Evolutionary conservation across 805 yeast species (phyloP).

Genomic region (Hemisphaericaspora nanyangensis): DNA sequence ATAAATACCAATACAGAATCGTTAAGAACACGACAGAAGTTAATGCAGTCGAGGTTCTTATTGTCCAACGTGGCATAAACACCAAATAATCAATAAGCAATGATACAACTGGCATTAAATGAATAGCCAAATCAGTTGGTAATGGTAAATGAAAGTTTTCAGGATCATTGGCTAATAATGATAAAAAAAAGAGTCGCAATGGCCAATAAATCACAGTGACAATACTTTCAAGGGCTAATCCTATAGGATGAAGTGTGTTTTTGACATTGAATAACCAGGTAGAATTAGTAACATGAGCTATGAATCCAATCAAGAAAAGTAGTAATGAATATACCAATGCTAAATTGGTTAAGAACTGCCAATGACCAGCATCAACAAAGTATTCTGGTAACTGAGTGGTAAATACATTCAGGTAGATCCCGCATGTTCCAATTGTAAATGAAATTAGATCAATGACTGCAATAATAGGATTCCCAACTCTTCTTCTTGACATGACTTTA

Average conservation of each 20-base stretch:
- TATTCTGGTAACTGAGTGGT: constrained; percentile 42
- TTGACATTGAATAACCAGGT: constrained; percentile 27
- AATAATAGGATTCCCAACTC: constrained; percentile 29
- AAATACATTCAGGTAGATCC: constrained; percentile 17
- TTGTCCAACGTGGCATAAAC: constrained; percentile 45
- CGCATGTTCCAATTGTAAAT: constrained; percentile 25
- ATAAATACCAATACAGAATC: constrained; percentile 48
- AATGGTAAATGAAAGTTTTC: constrained; percentile 40
- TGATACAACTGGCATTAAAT: constrained; percentile 54
- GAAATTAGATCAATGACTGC: constrained; percentile 21
- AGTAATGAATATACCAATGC: constrained; percentile 47
- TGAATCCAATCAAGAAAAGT: constrained; percentile 36
- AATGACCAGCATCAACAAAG: constrained; percentile 57
- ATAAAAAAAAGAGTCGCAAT: constrained; percentile 48
- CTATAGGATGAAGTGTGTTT: constrained; percentile 47
- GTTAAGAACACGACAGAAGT: constrained; percentile 37
- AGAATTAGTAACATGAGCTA: constrained; percentile 29
- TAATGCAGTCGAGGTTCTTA: constrained; percentile 34
- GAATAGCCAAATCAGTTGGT: constrained; percentile 53
- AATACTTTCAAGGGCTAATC: constrained; percentile 54
- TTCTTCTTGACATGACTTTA: constrained; percentile 12
- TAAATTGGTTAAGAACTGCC: constrained; percentile 71
- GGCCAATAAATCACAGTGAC: constrained; percentile 72
- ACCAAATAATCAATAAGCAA: constrained; percentile 52
- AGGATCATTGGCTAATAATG: constrained; percentile 42